phyloP scores from a whole-genome alignment of 2,329 filamentous ascomycete genomes.

The Calonectria crousiana region DNA sequence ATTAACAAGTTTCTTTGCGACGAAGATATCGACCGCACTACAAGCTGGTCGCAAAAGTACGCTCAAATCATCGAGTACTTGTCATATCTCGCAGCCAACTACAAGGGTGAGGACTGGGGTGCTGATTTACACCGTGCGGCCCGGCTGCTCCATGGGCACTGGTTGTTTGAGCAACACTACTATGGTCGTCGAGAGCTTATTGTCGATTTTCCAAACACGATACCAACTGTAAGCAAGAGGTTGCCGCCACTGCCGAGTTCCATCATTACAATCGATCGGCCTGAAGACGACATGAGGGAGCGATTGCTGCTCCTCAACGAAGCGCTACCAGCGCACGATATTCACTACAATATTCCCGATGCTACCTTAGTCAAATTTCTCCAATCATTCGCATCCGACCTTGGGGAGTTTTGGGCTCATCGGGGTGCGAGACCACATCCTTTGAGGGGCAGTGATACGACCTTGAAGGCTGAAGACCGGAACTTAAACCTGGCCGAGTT shows the following conservation, averaged over 20 bases:
- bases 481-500: conserved; percentile 48
- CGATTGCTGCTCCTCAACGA: conserved; percentile 31
- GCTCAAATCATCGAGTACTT: conserved; percentile 55
- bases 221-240: conserved; percentile 40
- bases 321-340: conserved; percentile 33
- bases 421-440: background rate
- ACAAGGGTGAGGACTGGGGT: conserved; percentile 45
- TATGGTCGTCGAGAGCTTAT: conserved; percentile 45
- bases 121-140: conserved; percentile 43
- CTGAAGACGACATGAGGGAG: conserved; percentile 20
- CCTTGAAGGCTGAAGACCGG: background rate
- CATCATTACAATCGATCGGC: background rate
- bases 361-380: conserved; percentile 30
- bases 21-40: conserved; percentile 58
- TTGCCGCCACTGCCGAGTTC: conserved; percentile 42
- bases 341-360: conserved; percentile 40
- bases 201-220: conserved; percentile 39
- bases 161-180: conserved; percentile 51
- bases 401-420: conserved; percentile 22
- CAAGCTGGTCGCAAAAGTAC: conserved; percentile 54
- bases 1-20: conserved; percentile 61
- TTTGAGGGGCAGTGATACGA: background rate
- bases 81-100: conserved; percentile 44
- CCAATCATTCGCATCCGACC: conserved; percentile 26
- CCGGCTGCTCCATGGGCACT: conserved; percentile 50